Evolutionary conservation across 202 grass and related monocot genomes (phyloP), one percentile per base, ranked within the genome.

Genomic region (Carex sylvatica): DNA sequence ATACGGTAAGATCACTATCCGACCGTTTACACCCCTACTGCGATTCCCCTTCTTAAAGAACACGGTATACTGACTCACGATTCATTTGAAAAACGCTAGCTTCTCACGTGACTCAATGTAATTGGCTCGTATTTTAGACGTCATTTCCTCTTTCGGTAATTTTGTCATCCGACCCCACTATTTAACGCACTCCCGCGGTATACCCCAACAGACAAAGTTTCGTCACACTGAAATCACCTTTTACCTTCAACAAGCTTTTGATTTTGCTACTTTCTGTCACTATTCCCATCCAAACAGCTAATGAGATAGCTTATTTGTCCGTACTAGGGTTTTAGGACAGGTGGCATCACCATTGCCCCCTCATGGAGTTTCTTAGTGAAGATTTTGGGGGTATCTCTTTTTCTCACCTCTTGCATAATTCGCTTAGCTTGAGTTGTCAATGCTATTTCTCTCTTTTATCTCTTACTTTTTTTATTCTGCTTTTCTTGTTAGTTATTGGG

Each of bases 301-400:
- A 16, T 74, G 65, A 35, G 22, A 52, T 54, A 30, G 70, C 23
- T 53, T 30, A 13, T 8, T 33, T 11, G 24, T 76, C 23, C 24
- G 23, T 76, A 18, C 72, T 76, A 76, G 72, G 51, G 72, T 76
- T 76, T 76, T 46, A 75, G 72, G 24, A 75, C 23, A 28, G 47
- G 38, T 28, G 23, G 23, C 19, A 26, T 76, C 72, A 7, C 51
- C 51, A 56, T 56, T 76, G 47, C 72, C 15, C 1, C 10, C 11
- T 55, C 72, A n/a, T 55, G 49, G 49, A 55, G 24, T 75, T 55
- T 75, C 72, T 55, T n/a, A 31, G 24, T 15, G 5, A 76, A 56
- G 13, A 56, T 33, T 54, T 33, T 14, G 26, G 71, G 2, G 24
- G 72, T 55, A 76, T 76, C 51, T 33, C 24, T 76, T 4, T 33